Percentiles rank a stretch among this genome's conserved stretches.
Evolutionary conservation across 2,329 filamentous ascomycete species (phyloP).

Genomic region (Trichoderma lentiforme): DNA sequence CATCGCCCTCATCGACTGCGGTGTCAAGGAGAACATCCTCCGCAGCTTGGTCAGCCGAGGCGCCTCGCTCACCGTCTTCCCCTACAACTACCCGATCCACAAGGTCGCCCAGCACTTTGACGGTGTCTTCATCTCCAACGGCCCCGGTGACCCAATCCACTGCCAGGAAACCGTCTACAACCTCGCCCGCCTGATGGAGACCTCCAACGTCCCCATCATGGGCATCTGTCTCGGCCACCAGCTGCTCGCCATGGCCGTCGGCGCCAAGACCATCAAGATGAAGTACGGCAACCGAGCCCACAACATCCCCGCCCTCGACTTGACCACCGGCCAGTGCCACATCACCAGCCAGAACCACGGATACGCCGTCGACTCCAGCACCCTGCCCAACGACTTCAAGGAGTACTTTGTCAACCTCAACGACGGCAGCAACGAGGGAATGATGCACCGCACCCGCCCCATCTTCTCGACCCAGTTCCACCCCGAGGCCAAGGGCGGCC

Average conservation of each 20-base stretch:
- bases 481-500: constrained; percentile 95
- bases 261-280: constrained; percentile 90
- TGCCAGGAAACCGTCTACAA: constrained; percentile 94
- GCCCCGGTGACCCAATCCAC: constrained; percentile 95
- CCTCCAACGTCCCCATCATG: constrained; percentile 88
- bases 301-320: constrained; percentile 93
- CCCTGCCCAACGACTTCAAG: constrained; percentile 82
- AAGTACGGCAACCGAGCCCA: constrained; percentile 99
- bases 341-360: constrained; percentile 99
- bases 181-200: constrained; percentile 84
- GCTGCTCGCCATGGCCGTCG: constrained; percentile 83
- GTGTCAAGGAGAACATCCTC: constrained; percentile 99
- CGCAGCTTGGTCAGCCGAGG: constrained; percentile 89
- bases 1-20: constrained; percentile 93
- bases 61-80: constrained; percentile 89
- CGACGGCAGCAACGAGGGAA: constrained; percentile 93
- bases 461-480: constrained; percentile 99
- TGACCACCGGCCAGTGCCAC: constrained; percentile 95
- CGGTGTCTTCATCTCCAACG: constrained; percentile 98
- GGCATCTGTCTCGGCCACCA: constrained; percentile 98
- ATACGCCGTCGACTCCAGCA: constrained; percentile 86
- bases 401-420: constrained; percentile 99
- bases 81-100: constrained; percentile 95
- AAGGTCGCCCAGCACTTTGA: constrained; percentile 98
- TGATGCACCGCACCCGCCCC: constrained; percentile 92